Base-by-base conservation (phyloP, 1,284 basidiomycete genomes). In the Tilletiopsis washingtonensis region DNA sequence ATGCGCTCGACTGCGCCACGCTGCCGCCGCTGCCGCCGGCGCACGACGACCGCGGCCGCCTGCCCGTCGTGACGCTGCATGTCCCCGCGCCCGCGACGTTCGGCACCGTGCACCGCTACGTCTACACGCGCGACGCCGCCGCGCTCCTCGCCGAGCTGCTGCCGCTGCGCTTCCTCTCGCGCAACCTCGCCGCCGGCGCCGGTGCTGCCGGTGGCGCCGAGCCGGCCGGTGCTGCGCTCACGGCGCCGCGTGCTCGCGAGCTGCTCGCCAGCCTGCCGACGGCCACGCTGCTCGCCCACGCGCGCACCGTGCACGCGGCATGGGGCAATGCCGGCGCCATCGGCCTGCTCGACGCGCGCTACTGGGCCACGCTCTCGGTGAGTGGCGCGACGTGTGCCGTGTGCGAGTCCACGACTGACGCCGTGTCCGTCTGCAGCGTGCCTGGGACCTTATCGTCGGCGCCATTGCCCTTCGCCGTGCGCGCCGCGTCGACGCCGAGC, bases 261-360 rank as follows among this genome's bases (percentile, higher is more conserved):
- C 21, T 34, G 9, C 43, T 53, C n/a, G 32, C 52, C 17, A 24
- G 25, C 14, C 34, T 40, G n/a, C 43, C 52, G 4, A n/a, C 21
- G 4, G 24, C 24, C 11, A 34, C 29, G 17, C 40, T 54, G 0
- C 25, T 54, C 11, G 27, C n/a, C 5, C 21, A 52, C 3, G 39
- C 40, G 5, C 29, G 45, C 24, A 26, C 17, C 11, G 43, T 54
- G 20, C 48, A 54, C 38, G 27, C 40, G 7, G 50, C 29, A 14
- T 54, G 52, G 52, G 52, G 32, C 6, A 54, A 54, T 46, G 49
- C 48, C 9, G 50, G 54, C 3, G 52, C 52, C 15, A 46, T 54
- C 25, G 52, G 52, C 15, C 43, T 54, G 3, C n/a, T 46, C 14
- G 45, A 44, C 15, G 11, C 29, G 19, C 19, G 24, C 11, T 54